Conservation (phyloP, 2,329 filamentous ascomycete species). For the Colletotrichum camelliae region DNA sequence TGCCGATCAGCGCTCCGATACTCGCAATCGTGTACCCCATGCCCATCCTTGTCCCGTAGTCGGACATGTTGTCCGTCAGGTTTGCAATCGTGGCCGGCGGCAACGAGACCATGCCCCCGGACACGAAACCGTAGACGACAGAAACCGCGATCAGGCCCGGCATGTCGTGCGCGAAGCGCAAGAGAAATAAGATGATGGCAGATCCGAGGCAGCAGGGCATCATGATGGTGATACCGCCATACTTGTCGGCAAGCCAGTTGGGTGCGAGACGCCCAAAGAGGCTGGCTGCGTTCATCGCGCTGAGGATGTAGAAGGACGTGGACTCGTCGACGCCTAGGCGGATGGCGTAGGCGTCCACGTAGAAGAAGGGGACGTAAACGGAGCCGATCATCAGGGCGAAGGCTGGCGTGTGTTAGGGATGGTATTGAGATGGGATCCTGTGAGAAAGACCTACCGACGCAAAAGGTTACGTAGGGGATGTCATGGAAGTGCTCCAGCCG, state of each 20-base stretch:
- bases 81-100: conserved; percentile 17
- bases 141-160: conserved; percentile 16
- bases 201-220: conserved; percentile 15
- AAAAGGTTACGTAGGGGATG: neutral
- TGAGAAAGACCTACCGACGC: neutral
- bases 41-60: conserved; percentile 19
- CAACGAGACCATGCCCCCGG: conserved; percentile 18
- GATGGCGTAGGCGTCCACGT: conserved; percentile 8
- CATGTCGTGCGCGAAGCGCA: neutral
- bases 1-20: conserved; percentile 19
- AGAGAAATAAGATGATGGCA: conserved; percentile 5
- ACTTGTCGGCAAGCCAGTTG: conserved; percentile 20
- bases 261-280: conserved; percentile 21
- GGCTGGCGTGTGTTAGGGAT: neutral
- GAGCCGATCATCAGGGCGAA: conserved; percentile 16
- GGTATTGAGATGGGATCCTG: too few relatives aligned
- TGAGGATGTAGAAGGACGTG: conserved; percentile 19
- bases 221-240: conserved; percentile 19
- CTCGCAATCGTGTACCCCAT: conserved; percentile 22
- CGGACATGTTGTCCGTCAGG: conserved; percentile 10
- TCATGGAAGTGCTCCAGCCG: conserved; percentile 7
- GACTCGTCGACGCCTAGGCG: conserved; percentile 1
- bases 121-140: conserved; percentile 22
- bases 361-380: conserved; percentile 19
- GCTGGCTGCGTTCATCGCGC: conserved; percentile 23